phyloP scores from a whole-genome alignment of 495 filamentous ascomycete genomes.

The Penicillium malachiteum region DNA sequence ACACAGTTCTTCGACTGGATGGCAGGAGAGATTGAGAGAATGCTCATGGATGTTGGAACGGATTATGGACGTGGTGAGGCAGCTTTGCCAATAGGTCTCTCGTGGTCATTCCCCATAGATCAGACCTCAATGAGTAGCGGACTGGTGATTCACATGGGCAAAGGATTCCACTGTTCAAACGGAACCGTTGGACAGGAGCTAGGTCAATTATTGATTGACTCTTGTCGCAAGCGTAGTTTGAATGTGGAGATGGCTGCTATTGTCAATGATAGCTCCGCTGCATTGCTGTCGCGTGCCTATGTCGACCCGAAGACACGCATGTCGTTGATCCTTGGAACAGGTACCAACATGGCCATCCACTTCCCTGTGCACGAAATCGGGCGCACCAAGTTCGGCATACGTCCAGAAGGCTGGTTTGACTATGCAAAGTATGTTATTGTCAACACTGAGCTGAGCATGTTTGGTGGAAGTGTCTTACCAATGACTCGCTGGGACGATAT shows the following conservation, averaged over 20 bases:
- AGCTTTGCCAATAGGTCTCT: conserved; percentile 58
- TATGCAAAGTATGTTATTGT: conserved; percentile 65
- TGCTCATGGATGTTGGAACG: conserved; percentile 41
- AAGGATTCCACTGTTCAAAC: conserved; percentile 61
- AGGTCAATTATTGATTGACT: conserved; percentile 54
- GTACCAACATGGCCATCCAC: conserved; percentile 78
- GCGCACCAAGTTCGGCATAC: conserved; percentile 54
- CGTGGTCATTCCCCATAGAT: conserved; percentile 70
- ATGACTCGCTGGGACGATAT: conserved; percentile 73
- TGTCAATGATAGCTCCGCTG: conserved; percentile 80
- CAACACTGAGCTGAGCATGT: conserved; percentile 90
- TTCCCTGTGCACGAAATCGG: conserved; percentile 65
- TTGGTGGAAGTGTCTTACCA: conserved; percentile 64
- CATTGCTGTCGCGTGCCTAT: conserved; percentile 77
- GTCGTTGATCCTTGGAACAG: conserved; percentile 83
- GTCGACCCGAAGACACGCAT: conserved; percentile 60
- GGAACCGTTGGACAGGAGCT: conserved; percentile 58
- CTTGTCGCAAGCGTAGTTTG: conserved; percentile 52
- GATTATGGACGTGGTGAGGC: conserved; percentile 36
- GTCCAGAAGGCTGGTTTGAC: conserved; percentile 45
- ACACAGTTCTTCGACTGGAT: conserved; percentile 69
- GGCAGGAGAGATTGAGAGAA: conserved; percentile 58
- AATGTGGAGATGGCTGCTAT: conserved; percentile 66
- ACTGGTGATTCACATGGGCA: conserved; percentile 62
- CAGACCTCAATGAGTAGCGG: conserved; percentile 60